phyloP scores from a whole-genome alignment of 257 asterid species.

The Apocynum venetum region DNA sequence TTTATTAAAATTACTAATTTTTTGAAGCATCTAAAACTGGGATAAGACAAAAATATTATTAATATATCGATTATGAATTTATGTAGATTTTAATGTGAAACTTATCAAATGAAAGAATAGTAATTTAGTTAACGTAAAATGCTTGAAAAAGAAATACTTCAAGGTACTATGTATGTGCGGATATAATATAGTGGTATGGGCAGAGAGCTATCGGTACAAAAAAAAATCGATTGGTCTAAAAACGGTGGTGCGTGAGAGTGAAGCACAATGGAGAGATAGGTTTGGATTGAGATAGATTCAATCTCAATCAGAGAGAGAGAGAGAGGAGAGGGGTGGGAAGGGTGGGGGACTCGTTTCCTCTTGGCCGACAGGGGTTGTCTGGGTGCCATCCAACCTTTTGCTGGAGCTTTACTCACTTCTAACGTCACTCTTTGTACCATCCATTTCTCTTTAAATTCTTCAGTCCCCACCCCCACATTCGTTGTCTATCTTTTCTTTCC shows the following conservation, averaged over 20 bases:
- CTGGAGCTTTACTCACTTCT: slow-evolving; percentile 29
- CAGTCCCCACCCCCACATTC: neutral
- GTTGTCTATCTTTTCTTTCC: neutral
- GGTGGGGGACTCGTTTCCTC: slow-evolving; percentile 48
- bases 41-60: too few species aligned
- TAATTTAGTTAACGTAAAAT: too few species aligned
- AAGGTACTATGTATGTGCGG: too few species aligned
- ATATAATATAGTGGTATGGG: too few species aligned
- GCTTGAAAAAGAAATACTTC: too few species aligned
- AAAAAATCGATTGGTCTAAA: neutral
- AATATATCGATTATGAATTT: too few species aligned
- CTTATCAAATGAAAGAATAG: too few species aligned
- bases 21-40: too few species aligned
- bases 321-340: neutral
- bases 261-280: neutral
- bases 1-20: too few species aligned
- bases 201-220: too few species aligned
- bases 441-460: neutral
- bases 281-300: slow-evolving; percentile 15
- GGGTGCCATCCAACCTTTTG: slow-evolving; percentile 36
- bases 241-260: neutral
- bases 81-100: too few species aligned
- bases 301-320: neutral
- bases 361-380: slow-evolving; percentile 57
- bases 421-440: slow-evolving; percentile 16